Percentiles rank a stretch among this genome's conserved stretches.
Evolutionary conservation across 2,329 filamentous ascomycete species (phyloP).

Genomic region (Venturia pyrina): DNA sequence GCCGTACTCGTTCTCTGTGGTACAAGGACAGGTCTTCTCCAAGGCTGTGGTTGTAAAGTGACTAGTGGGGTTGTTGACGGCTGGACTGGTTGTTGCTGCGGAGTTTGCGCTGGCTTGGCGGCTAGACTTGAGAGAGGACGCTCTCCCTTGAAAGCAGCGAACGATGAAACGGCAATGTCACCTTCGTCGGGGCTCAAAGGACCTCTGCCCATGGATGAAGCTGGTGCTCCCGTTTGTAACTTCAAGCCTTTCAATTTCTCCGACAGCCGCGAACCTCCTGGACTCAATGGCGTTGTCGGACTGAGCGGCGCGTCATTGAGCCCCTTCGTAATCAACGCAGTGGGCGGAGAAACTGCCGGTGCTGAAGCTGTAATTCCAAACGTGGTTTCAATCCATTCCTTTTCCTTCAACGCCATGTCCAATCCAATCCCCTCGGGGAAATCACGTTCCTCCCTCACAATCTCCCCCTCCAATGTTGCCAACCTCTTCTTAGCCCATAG

Average conservation of each 20-base stretch:
- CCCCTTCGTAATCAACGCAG: not conserved
- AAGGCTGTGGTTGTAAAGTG: conserved; percentile 9
- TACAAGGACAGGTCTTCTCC: conserved; percentile 16
- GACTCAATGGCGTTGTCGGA: conserved; percentile 42
- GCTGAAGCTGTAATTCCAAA: conserved; percentile 52
- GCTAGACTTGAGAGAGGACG: conserved; percentile 23
- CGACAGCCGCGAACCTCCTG: conserved; percentile 57
- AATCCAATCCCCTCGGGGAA: conserved; percentile 77
- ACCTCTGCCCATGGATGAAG: conserved; percentile 23
- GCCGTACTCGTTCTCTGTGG: conserved; percentile 19
- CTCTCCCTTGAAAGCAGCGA: conserved; percentile 48
- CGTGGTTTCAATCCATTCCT: conserved; percentile 73
- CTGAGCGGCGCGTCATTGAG: conserved; percentile 3
- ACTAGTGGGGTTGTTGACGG: conserved; percentile 10
- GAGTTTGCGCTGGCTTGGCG: conserved; percentile 31
- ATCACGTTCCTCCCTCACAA: conserved; percentile 57
- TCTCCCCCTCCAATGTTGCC: conserved; percentile 65
- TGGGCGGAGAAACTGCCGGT: conserved; percentile 27
- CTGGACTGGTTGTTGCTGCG: conserved; percentile 15
- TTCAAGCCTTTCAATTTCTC: conserved; percentile 75
- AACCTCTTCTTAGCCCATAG: conserved; percentile 82
- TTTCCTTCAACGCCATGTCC: conserved; percentile 75
- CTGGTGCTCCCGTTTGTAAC: conserved; percentile 59
- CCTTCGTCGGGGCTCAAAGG: conserved; percentile 16
- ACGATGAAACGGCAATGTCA: conserved; percentile 30